A percentile compares a stretch with the other conserved stretches of the same genome.
phyloP scores from a whole-genome alignment of 2,329 filamentous ascomycete species.

The Nothophoma quercina region DNA sequence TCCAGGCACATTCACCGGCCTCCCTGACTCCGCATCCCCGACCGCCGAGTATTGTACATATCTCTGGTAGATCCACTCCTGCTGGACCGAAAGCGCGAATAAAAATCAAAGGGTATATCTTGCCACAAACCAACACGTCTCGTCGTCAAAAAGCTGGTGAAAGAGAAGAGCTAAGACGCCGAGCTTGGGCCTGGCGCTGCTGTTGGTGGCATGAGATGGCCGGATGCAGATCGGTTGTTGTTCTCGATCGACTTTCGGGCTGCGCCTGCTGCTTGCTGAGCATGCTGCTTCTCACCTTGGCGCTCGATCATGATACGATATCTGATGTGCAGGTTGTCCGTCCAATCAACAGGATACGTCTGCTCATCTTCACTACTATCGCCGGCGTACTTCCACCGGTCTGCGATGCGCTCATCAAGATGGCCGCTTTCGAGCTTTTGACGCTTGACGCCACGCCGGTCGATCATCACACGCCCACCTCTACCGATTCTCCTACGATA shows the following conservation, averaged over 20 bases:
- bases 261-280: slow-evolving; percentile 32
- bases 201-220: slow-evolving; percentile 45
- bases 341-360: slow-evolving; percentile 78
- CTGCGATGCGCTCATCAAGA: slow-evolving; percentile 45
- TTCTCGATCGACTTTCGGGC: slow-evolving; percentile 42
- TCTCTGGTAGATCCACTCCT: slow-evolving; percentile 28
- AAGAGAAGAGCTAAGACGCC: slow-evolving; percentile 17
- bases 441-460: slow-evolving; percentile 74
- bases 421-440: slow-evolving; percentile 40
- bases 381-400: slow-evolving; percentile 81
- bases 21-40: background rate
- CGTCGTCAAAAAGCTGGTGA: slow-evolving; percentile 24
- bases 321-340: slow-evolving; percentile 63
- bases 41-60: slow-evolving; percentile 32
- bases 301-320: slow-evolving; percentile 61
- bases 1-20: slow-evolving; percentile 18
- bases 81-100: slow-evolving; percentile 27
- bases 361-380: slow-evolving; percentile 82
- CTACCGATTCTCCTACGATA: slow-evolving; percentile 87
- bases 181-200: slow-evolving; percentile 14
- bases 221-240: slow-evolving; percentile 47
- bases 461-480: slow-evolving; percentile 85
- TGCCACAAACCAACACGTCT: slow-evolving; percentile 31
- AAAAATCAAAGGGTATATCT: slow-evolving; percentile 46
- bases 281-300: slow-evolving; percentile 50